A percentile compares a stretch with the other conserved stretches of the same genome.
Evolutionary conservation across 441 rosid species (phyloP).

Genomic region (Pelargonium australe): DNA sequence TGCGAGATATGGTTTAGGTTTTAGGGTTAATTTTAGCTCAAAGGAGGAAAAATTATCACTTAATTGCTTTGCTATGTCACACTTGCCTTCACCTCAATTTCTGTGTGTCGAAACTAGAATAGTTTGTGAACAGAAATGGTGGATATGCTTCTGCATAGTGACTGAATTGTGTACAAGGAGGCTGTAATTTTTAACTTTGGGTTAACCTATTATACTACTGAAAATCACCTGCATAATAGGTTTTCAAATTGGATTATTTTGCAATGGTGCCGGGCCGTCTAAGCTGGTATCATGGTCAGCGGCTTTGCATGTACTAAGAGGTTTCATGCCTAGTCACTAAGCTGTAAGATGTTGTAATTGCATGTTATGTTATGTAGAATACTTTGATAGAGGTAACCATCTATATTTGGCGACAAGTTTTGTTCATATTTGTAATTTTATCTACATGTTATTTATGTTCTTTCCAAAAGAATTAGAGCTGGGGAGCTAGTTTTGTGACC

Average conservation of each 20-base stretch:
- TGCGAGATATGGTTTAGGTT: background rate
- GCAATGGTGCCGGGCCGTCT: background rate
- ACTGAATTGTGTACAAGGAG: constrained; percentile 3
- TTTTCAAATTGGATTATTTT: background rate
- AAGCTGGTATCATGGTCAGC: background rate
- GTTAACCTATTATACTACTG: background rate
- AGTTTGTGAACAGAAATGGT: background rate
- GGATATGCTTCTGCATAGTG: background rate
- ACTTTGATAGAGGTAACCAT: background rate
- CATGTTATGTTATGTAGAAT: background rate
- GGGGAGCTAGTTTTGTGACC: background rate
- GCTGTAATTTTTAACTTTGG: background rate
- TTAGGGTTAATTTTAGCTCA: background rate
- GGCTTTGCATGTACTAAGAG: background rate
- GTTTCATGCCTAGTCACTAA: background rate
- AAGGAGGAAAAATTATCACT: background rate
- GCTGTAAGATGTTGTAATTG: background rate
- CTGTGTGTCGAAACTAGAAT: background rate
- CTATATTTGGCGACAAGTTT: background rate
- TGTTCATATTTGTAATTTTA: background rate
- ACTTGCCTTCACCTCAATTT: background rate
- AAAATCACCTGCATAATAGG: background rate
- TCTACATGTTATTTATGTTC: background rate
- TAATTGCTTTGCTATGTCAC: background rate
- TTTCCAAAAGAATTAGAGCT: constrained; percentile 4